Evolutionary conservation across 768 basidiomycete species (phyloP), one percentile per base, ranked within the genome.

Genomic region (Brasilioporus rufonigricans): DNA sequence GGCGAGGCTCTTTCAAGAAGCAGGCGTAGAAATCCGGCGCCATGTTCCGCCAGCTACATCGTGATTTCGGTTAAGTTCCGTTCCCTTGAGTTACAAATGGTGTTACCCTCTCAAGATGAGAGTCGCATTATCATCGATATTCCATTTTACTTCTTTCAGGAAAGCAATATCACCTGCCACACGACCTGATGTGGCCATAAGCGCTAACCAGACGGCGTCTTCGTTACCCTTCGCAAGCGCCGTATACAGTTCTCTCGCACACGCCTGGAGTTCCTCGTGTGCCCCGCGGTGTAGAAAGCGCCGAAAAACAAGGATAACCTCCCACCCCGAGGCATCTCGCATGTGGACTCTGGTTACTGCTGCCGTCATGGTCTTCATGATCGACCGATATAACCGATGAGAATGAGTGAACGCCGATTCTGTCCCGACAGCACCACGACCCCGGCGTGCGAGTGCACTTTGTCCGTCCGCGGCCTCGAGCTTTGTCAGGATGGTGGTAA

Each of bases 191-290:
- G 88, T 89, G 14, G 79, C 78, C 43, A 71, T 70, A 55, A 98
- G 72, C 8, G 79, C 84, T 45, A 94, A 66, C 95, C 95, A 98
- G 6, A 95, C 86, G 3, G 85, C 82, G 71, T 98, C 95, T 23
- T 78, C 77, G 62, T 97, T 91, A 23, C 80, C 75, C 58, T 64
- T 73, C 24, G 73, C 79, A 38, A 93, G 75, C 18, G 80, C 80
- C 4, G 65, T 54, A 69, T 89, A 97, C 48, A 98, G 66, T 24
- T 78, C 73, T 56, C 80, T 76, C 14, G 90, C 91, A 63, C 73
- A 78, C 2, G 63, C 62, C 64, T 92, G 91, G 18, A 98, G 73
- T 62, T 93, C 93, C 47, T 80, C 80, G 55, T 97, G 86, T 5
- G 80, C 81, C 48, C 79, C 72, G 2, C 63, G 64, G 49, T 85